Base-by-base conservation (phyloP, 345 rosid species). In the Euphorbia peplus region DNA sequence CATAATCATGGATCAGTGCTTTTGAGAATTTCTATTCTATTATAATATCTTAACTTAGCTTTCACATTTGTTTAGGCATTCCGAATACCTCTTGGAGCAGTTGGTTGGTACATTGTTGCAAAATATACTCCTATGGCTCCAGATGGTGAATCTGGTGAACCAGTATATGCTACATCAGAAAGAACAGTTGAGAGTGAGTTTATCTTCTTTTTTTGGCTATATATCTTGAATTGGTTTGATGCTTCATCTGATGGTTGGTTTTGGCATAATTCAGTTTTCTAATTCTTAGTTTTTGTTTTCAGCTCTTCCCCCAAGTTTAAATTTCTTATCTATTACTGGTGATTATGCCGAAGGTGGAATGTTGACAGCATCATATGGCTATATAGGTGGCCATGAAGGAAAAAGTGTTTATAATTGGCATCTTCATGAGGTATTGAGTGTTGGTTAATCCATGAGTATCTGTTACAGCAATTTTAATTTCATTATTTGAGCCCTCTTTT, bases 251-350 rank as follows among this genome's bases (percentile, higher is more conserved):
- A 15, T 30, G 1, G n/a, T 63, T 4, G 12, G 46, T 24, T 56
- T 56, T 22, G 44, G 25, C 71, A 41, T 11, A 57, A 26, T 41
- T 4, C 7, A 37, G 66, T 68, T 53, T 51, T 28, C 26, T 76
- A 62, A 68, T 73, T 59, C 59, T 26, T 57, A n/a, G 25, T 71
- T 72, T 70, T 75, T 52, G 64, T 26, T 68, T 73, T 79, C 91
- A 93, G 97, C 86, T 70, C 97, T 93, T 79, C 98, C 96, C 5
- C 98, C 98, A 41, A 91, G 96, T 86, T 80, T 93, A 35, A 93
- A 93, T 73, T 93, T 93, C 83, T 78, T 93, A 70, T 88, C 98
- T 22, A 91, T 93, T 64, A 88, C 96, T 47, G 98, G 98, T 69
- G 97, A 91, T 65, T 87, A 79, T 54, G 37, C 83, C 16, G 98